Conservation (phyloP, 176 grass and related monocot genomes). For the Avena sativa region DNA sequence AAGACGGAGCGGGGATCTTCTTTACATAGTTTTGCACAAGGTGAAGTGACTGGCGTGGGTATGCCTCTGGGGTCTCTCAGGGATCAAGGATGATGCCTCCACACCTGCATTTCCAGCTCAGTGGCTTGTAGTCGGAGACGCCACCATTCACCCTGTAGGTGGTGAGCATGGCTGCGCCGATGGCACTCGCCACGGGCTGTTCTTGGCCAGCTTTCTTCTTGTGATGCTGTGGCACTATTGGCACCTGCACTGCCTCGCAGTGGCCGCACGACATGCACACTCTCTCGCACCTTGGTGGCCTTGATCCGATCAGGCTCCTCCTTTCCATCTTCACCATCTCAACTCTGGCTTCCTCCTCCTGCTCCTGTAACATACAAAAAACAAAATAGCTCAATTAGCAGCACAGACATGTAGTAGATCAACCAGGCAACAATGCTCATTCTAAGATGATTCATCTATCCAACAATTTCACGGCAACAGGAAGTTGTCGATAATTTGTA, state of each 20-base stretch:
- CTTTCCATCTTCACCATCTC: constrained; percentile 31
- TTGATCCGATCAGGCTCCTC: constrained; percentile 78
- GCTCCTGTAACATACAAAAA: background rate
- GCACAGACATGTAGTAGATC: background rate
- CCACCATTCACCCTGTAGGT: constrained; percentile 58
- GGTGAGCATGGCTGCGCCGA: constrained; percentile 26
- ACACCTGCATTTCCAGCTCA: constrained; percentile 96
- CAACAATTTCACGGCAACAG: background rate
- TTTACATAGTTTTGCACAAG: constrained; percentile 33
- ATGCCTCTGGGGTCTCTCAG: constrained; percentile 12
- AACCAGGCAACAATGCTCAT: background rate
- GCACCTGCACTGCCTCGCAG: constrained; percentile 84
- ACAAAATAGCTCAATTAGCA: background rate
- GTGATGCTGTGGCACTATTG: constrained; percentile 58
- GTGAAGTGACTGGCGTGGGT: background rate
- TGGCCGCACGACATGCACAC: constrained; percentile 80
- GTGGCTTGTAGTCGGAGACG: constrained; percentile 83
- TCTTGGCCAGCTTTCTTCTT: constrained; percentile 3
- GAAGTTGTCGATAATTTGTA: background rate
- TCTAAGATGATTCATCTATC: background rate
- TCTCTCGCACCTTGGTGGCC: constrained; percentile 76
- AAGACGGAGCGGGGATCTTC: background rate
- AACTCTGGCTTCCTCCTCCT: background rate
- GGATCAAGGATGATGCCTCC: constrained; percentile 79
- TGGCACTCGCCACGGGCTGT: background rate